phyloP scores from a whole-genome alignment of 1,284 basidiomycete species.

The Sporisorium iseilematis-ciliati region DNA sequence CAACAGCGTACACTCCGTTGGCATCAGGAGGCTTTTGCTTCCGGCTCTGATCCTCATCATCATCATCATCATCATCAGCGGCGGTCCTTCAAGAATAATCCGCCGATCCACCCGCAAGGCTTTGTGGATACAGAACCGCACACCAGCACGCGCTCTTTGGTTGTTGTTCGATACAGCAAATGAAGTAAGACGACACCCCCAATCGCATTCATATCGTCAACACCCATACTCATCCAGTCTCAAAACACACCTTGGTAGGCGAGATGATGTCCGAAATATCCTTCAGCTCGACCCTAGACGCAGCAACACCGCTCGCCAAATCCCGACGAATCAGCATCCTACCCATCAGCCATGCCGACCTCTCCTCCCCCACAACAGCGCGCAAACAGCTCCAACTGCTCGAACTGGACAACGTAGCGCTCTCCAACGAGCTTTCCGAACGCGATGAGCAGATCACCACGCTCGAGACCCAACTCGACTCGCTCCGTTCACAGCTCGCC shows the following conservation, averaged over 20 bases:
- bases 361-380: constrained; percentile 14
- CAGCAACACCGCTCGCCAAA: constrained; percentile 11
- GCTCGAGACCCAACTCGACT: not conserved
- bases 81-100: constrained; percentile 2
- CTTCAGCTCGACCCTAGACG: not conserved
- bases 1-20: too few relatives aligned
- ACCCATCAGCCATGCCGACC: constrained; percentile 14
- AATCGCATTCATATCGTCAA: not conserved
- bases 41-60: not conserved
- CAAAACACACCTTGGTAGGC: not conserved
- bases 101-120: too few relatives aligned
- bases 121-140: too few relatives aligned
- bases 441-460: constrained; percentile 4
- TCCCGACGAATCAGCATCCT: constrained; percentile 24
- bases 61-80: not conserved
- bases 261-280: constrained; percentile 30
- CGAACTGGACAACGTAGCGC: constrained; percentile 34
- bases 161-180: not conserved
- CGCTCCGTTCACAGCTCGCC: not conserved
- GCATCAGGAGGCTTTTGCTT: not conserved
- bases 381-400: constrained; percentile 11
- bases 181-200: too few relatives aligned
- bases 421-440: constrained; percentile 15
- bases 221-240: not conserved
- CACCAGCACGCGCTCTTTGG: not conserved